Evolutionary conservation across 2,329 filamentous ascomycete species (phyloP).

Genomic region (Aspergillus puulaauensis): DNA sequence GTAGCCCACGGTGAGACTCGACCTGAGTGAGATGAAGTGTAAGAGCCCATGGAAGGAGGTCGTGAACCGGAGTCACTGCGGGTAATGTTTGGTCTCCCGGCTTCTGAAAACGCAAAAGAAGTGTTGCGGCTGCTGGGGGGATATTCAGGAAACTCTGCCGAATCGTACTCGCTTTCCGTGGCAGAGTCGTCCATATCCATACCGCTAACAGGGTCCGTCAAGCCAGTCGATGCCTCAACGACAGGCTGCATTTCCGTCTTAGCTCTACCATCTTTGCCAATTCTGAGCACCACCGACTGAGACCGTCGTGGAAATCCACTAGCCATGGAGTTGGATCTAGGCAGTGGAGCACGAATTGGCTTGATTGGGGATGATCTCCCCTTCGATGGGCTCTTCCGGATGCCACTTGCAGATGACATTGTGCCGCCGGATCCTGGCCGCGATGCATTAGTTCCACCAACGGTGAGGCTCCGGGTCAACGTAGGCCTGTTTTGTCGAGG

Average conservation of each 20-base stretch:
- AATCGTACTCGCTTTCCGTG: slow-evolving; percentile 43
- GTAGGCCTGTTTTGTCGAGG: slow-evolving; percentile 34
- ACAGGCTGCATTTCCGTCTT: slow-evolving; percentile 46
- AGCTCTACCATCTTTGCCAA: slow-evolving; percentile 49
- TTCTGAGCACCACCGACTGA: slow-evolving; percentile 46
- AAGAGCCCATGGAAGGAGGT: slow-evolving; percentile 45
- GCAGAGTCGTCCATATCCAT: slow-evolving; percentile 46
- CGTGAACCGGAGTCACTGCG: slow-evolving; percentile 38
- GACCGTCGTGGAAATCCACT: slow-evolving; percentile 34
- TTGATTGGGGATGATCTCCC: slow-evolving; percentile 45
- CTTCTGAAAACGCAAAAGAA: slow-evolving; percentile 41
- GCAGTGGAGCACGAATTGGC: slow-evolving; percentile 30
- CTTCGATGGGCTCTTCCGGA: slow-evolving; percentile 44
- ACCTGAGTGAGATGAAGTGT: slow-evolving; percentile 43
- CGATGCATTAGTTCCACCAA: slow-evolving; percentile 34
- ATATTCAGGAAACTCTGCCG: slow-evolving; percentile 42
- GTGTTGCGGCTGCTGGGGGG: slow-evolving; percentile 38
- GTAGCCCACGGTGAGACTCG: slow-evolving; percentile 43
- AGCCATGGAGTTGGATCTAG: slow-evolving; percentile 34
- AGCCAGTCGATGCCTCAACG: slow-evolving; percentile 29
- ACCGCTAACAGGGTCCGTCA: slow-evolving; percentile 35
- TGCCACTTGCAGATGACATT: slow-evolving; percentile 34
- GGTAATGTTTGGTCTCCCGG: slow-evolving; percentile 28
- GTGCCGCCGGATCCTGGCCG: slow-evolving; percentile 31
- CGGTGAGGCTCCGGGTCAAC: slow-evolving; percentile 42